Evolutionary conservation across 495 filamentous ascomycete species (phyloP), one percentile per base, ranked within the genome.

Genomic region (Sphaerosporella brunnea): DNA sequence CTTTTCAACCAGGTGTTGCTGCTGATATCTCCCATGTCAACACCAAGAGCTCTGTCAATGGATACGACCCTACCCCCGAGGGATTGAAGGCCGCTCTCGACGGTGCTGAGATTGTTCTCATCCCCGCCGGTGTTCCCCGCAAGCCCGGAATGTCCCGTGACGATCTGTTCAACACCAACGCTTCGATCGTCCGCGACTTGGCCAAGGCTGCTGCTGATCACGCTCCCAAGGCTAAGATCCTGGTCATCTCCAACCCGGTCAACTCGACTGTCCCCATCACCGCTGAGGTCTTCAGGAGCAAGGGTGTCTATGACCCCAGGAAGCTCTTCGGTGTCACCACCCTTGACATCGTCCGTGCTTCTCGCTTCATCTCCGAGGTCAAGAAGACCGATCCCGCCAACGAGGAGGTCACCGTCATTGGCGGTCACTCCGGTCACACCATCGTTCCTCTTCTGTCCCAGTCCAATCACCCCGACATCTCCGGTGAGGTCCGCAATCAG

Each of bases 81-180:
- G 85, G 84, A 53, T 77, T 96, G 26, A 73, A 72, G 59, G 71
- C 72, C 55, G 77, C 77, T 53, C 76, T 96, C 62, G 81, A 80
- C 66, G 86, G 76, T 62, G 69, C 84, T 53, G 84, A 96, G 64
- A 78, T 97, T 58, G 85, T 97, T 58, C 78, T 97, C 59, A 96
- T 97, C 65, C 90, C 90, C 58, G 90, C 90, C 58, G 90, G 90
- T 70, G 90, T 97, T 53, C 90, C 90, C 56, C 86, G 90, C 70
- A 97, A 97, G 76, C 90, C 90, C 62, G 90, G 90, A 68, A 97
- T 97, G 90, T 92, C 82, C 70, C 85, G 90, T 71, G 90, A 96
- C 70, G 86, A 97, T 63, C 82, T 97, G 47, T 97, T 97, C 83
- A 97, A 97, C 74, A 97, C 88, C 73, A 97, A 97, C 67, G 90